phyloP scores from a whole-genome alignment of 2,329 filamentous ascomycete genomes.

The Fusarium citri region DNA sequence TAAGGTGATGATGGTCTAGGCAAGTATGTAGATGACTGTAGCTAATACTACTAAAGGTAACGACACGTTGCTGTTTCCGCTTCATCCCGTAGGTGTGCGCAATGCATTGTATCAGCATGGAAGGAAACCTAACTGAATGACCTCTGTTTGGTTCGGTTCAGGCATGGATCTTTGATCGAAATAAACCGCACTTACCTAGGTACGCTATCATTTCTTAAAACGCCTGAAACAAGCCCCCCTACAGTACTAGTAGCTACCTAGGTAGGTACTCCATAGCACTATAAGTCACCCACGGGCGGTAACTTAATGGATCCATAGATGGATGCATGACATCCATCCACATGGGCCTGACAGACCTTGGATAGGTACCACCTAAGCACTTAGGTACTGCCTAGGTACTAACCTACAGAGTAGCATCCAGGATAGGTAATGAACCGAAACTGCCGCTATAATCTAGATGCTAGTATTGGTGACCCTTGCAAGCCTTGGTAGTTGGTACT shows the following conservation, averaged over 20 bases:
- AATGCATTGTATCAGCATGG: constrained; percentile 29
- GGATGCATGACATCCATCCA: not conserved
- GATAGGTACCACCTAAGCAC: too few relatives aligned
- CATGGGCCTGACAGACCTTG: not conserved
- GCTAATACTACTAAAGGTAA: not conserved
- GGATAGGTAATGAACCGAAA: constrained; percentile 30
- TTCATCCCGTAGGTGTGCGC: constrained; percentile 10
- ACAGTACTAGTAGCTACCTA: not conserved
- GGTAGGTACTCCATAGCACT: too few relatives aligned
- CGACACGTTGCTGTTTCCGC: not conserved
- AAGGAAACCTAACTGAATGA: not conserved
- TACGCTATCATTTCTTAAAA: constrained; percentile 16
- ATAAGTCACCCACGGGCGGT: not conserved
- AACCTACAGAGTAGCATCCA: too few relatives aligned
- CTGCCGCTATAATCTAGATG: not conserved
- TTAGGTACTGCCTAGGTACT: not conserved
- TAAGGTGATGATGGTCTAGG: not conserved
- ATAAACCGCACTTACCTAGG: constrained; percentile 36
- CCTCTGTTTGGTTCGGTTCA: not conserved
- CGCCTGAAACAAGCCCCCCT: constrained; percentile 38
- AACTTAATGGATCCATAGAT: not conserved
- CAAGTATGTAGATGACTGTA: not conserved
- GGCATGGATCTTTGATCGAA: not conserved
- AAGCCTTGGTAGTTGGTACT: too few relatives aligned
- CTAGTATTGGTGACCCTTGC: constrained; percentile 2